Base-by-base conservation (phyloP, 192 early-diverging fungal genomes). In the Linnemannia zychae region DNA sequence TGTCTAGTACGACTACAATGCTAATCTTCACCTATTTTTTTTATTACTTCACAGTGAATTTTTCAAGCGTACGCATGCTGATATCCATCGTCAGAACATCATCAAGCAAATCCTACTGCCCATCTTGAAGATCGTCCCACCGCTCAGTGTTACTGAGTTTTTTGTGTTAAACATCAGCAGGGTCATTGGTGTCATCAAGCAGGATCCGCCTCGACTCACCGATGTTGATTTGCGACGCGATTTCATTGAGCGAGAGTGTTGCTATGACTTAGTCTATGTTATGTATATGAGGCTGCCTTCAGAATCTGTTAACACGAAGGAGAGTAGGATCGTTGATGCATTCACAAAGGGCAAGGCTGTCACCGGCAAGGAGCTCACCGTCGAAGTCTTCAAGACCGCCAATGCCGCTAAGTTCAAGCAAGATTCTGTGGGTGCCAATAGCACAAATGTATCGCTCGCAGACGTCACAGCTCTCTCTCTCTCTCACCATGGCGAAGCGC, bases 121-220 rank as follows among this genome's bases (percentile, higher is more conserved):
- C 3, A 86, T 90, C 28, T 76, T 94, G 15, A 78, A 73, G n/a
- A 78, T 73, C 16, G 88, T 89, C 1, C 88, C 92, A 7, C 63
- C 75, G 31, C 40, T 79, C 12, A 71, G 87, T 49, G 85, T 94
- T 4, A 50, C 85, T 2, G 87, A 88, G 4, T 93, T 92, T 77
- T 94, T 87, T 69, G 87, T 87, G 22, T 52, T 48, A 5, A 68
- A 94, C 57, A 88, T 96, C 28, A 63, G 76, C 7, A 67, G 71
- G 33, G 91, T 95, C 38, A 93, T 96, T 87, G 75, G 69, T 0
- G 75, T 79, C 48, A 69, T 96, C 34, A 78, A 79, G 18, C 76
- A 89, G 70, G 70, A 82, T 31, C 44, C 31, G 15, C 72, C 70
- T 13, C 66, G 74, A 18, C 38, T 44, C n/a, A 74, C 63, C 9